A percentile compares a stretch with the other conserved stretches of the same genome.
Evolutionary conservation across 2,329 filamentous ascomycete species (phyloP).

Genomic region (Trichoderma guizhouense): DNA sequence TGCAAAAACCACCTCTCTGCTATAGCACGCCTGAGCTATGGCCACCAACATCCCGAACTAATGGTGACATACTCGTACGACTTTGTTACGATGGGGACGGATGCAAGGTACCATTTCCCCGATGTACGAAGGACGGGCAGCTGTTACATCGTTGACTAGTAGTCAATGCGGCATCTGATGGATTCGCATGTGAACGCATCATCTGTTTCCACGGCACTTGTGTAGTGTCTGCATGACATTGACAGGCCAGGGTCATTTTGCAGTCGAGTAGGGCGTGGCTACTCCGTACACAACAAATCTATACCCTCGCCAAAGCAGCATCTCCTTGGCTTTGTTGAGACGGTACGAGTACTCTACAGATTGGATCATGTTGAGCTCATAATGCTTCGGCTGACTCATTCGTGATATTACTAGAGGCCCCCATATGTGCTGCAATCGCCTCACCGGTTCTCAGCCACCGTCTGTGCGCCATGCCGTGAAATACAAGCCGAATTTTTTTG

Average conservation of each 20-base stretch:
- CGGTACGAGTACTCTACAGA: not conserved
- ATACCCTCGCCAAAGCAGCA: not conserved
- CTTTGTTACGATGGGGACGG: not conserved
- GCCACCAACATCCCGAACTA: slow-evolving; percentile 5
- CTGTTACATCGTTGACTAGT: not conserved
- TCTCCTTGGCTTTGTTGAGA: not conserved
- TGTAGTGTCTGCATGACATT: not conserved
- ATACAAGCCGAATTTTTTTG: not conserved
- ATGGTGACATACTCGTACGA: not conserved
- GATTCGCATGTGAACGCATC: not conserved
- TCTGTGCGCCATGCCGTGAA: slow-evolving; percentile 7
- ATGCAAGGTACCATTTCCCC: not conserved
- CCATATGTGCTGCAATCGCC: not conserved
- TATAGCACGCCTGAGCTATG: not conserved
- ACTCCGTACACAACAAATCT: not conserved
- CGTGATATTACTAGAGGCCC: not conserved
- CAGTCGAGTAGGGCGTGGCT: not conserved
- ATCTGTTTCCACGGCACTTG: not conserved
- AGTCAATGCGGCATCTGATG: not conserved
- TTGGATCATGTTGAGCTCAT: not conserved
- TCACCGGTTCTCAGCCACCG: slow-evolving; percentile 9
- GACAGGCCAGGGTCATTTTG: not conserved
- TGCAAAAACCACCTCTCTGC: not conserved
- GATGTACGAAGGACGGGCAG: not conserved
- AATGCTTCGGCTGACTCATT: not conserved